Evolutionary conservation across 305 asterid genomes (phyloP), one percentile per base, ranked within the genome.

Genomic region (Fraxinus nigra): DNA sequence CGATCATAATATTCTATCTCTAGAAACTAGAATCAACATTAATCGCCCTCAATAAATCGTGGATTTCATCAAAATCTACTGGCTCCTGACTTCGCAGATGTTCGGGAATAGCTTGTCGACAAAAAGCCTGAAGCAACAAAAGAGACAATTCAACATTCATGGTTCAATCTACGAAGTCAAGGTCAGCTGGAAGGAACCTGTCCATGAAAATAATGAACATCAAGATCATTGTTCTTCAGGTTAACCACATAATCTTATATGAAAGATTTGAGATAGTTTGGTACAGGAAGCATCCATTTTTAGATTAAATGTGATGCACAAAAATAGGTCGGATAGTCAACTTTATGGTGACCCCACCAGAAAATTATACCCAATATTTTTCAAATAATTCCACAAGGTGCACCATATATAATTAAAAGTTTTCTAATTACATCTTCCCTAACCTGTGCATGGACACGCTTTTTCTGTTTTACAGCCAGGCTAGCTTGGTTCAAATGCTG

Each of bases 401-500:
- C 63, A 35, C 20, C 65, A 48, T 61, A 46, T 40, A 35, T 30
- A 76, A 74, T 78, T 77, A 70, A 35, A 46, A 43, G 81, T 78
- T 65, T 28, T 40, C 33, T 54, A 51, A 79, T 22, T 20, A 63
- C 78, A 67, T 51, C 43, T 30, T 83, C 69, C 38, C 90, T 80
- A 86, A 93, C 98, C 98, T 93, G 98, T 76, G 93, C 90, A 86
- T 90, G 95, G 46, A 93, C 88, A 16, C 97, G 93, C 84, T 91
- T 92, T 86, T 93, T 93, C 77, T 95, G 89, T 67, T 85, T 86
- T 40, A 93, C 92, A 16, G 94, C 90, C 81, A 89, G 85, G 75
- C 93, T 90, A 30, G 97, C 89, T 88, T 89, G 97, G 82, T 92
- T 89, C 86, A 83, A 84, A 83, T 89, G 88, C 67, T 89, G 95